Conservation (phyloP, 2,329 filamentous ascomycete genomes). For the Colletotrichum phormii region DNA sequence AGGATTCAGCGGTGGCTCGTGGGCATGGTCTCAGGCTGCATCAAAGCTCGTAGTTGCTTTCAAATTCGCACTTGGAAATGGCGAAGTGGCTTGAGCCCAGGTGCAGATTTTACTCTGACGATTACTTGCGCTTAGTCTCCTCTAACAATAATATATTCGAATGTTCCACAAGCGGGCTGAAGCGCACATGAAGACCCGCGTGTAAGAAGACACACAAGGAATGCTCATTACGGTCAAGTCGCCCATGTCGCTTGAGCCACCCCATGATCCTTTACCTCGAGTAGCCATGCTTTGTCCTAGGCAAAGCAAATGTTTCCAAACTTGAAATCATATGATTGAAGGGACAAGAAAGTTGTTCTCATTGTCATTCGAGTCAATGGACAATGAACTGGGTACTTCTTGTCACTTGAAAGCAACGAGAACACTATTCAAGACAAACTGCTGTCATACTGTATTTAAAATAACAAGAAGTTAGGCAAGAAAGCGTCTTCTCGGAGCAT, state of each 20-base stretch:
- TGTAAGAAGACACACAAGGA: not conserved
- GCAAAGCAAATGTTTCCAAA: not conserved
- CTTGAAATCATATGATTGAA: not conserved
- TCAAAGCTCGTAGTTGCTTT: no score
- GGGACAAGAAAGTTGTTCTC: not conserved
- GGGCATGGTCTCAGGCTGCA: no score
- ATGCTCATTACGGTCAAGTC: not conserved
- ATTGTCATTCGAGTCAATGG: not conserved
- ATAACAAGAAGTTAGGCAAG: not conserved
- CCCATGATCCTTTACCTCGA: not conserved
- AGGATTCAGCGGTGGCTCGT: no score
- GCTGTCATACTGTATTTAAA: not conserved
- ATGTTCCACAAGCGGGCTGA: not conserved
- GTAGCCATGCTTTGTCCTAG: not conserved
- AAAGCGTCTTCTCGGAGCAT: not conserved
- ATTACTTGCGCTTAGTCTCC: no score
- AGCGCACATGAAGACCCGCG: not conserved
- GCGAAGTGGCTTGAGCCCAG: no score
- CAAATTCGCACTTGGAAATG: no score
- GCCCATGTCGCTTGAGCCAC: not conserved
- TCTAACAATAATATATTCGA: no score
- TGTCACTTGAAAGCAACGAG: not conserved
- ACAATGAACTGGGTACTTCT: not conserved
- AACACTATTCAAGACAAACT: not conserved
- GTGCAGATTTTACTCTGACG: no score